Percentiles rank a stretch among this genome's conserved stretches.
Conservation (phyloP, 164 flowering plant genomes). For the Piper longum region DNA sequence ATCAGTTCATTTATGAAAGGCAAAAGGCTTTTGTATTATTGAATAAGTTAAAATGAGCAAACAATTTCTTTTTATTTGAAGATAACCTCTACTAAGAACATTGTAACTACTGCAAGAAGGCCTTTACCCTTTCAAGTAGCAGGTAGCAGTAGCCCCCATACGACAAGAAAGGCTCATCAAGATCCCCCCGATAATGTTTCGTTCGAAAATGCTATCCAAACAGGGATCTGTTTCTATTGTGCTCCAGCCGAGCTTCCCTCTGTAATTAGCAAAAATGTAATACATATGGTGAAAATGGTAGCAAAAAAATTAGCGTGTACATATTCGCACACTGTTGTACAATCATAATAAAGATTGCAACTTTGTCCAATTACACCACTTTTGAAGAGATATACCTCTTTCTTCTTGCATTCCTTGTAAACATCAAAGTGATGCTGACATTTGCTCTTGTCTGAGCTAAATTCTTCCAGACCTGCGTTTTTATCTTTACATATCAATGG, state of each 20-base stretch:
- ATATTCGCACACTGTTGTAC: too few species aligned
- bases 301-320: too few species aligned
- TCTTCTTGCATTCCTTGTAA: conserved; percentile 90
- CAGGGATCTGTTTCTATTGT: conserved; percentile 52
- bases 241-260: conserved; percentile 89
- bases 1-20: too few species aligned
- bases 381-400: conserved; percentile 30
- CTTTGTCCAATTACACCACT: too few species aligned
- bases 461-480: conserved; percentile 64
- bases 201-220: conserved; percentile 29
- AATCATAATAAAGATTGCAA: too few species aligned
- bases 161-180: neutral
- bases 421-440: conserved; percentile 86
- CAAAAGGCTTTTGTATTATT: too few species aligned
- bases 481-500: neutral
- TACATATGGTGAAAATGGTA: neutral
- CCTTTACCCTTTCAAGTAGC: too few species aligned
- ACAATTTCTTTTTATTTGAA: too few species aligned
- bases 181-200: neutral
- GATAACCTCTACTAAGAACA: too few species aligned
- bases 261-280: conserved; percentile 12
- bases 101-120: too few species aligned
- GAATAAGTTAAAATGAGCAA: too few species aligned
- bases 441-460: conserved; percentile 61
- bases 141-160: too few species aligned